phyloP scores from a whole-genome alignment of 2,329 filamentous ascomycete species.

The Aspergillus sp. region DNA sequence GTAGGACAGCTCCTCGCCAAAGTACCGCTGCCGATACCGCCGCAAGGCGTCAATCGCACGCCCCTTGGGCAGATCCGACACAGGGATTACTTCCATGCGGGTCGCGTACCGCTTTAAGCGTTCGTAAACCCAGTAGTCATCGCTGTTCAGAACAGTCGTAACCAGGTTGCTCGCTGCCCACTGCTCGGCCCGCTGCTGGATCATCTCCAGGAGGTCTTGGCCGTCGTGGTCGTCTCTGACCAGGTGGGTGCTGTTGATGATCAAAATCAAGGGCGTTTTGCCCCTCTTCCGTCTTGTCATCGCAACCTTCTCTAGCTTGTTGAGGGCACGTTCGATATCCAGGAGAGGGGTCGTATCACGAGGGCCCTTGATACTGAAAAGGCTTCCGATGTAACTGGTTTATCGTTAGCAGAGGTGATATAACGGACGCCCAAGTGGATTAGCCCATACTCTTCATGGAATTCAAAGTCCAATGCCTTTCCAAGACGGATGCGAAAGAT shows the following conservation, averaged over 20 bases:
- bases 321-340: conserved; percentile 94
- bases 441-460: conserved; percentile 78
- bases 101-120: conserved; percentile 87
- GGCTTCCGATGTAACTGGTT: conserved; percentile 68
- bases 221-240: conserved; percentile 89
- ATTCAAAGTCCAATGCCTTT: conserved; percentile 94
- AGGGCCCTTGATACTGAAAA: conserved; percentile 92
- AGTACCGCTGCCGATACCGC: conserved; percentile 79
- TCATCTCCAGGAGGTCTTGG: conserved; percentile 86
- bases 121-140: conserved; percentile 99
- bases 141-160: conserved; percentile 87
- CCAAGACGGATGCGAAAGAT: conserved; percentile 92
- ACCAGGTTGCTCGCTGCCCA: conserved; percentile 92
- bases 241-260: conserved; percentile 91
- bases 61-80: conserved; percentile 75
- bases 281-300: conserved; percentile 59
- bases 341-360: conserved; percentile 87
- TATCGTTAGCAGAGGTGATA: conserved; percentile 10
- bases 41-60: conserved; percentile 74
- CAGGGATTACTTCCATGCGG: conserved; percentile 87
- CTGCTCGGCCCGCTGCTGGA: conserved; percentile 92
- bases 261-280: conserved; percentile 75
- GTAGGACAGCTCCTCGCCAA: conserved; percentile 54
- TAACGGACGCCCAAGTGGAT: neutral
- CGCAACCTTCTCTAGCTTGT: conserved; percentile 96